These are phyloP conservation scores for Annulohypoxylon truncatum DNA, from an alignment of 2,329 filamentous ascomycete species.

Conservation along the genomic window DNA sequence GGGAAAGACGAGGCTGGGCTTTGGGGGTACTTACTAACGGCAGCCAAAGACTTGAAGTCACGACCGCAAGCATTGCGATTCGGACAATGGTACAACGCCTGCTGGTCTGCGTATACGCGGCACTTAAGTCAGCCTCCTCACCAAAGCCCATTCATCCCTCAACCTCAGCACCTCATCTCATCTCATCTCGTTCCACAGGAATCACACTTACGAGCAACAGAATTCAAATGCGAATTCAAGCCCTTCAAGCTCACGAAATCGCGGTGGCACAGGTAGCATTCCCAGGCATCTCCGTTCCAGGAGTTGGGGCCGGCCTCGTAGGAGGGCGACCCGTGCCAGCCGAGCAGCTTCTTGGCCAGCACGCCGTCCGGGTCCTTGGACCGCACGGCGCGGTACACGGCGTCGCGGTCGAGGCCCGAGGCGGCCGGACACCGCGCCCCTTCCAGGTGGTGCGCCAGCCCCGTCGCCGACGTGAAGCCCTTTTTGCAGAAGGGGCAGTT, in stretches of 20 bases:
- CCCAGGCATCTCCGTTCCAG: slow-evolving; percentile 32
- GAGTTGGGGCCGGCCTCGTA: slow-evolving; percentile 30
- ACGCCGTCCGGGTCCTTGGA: slow-evolving; percentile 17
- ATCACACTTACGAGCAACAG: slow-evolving; percentile 27
- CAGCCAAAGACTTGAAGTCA: slow-evolving; percentile 56
- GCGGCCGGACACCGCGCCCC: slow-evolving; percentile 15
- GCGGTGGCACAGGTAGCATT: slow-evolving; percentile 40
- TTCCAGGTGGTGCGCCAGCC: slow-evolving; percentile 32
- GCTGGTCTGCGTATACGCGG: slow-evolving; percentile 23
- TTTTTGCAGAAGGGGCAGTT: slow-evolving; percentile 24
- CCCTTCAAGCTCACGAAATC: not conserved
- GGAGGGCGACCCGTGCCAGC: slow-evolving; percentile 19
- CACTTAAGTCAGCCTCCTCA: slow-evolving; percentile 1
- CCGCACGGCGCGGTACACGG: slow-evolving; percentile 19
- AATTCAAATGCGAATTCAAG: slow-evolving; percentile 35
- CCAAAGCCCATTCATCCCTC: too few species aligned
- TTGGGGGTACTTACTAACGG: slow-evolving; percentile 39
- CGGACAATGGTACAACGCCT: slow-evolving; percentile 38
- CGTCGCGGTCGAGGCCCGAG: slow-evolving; percentile 27
- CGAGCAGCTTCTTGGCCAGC: slow-evolving; percentile 30
- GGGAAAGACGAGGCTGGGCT: not conserved
- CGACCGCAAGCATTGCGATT: slow-evolving; percentile 30
- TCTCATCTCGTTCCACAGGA: not conserved
- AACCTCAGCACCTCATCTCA: not conserved
- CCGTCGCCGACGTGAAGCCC: slow-evolving; percentile 23